These are phyloP conservation scores for Fusarium oligoseptatum DNA, from an alignment of 2,329 filamentous ascomycete genomes.

Conservation along the genomic window DNA sequence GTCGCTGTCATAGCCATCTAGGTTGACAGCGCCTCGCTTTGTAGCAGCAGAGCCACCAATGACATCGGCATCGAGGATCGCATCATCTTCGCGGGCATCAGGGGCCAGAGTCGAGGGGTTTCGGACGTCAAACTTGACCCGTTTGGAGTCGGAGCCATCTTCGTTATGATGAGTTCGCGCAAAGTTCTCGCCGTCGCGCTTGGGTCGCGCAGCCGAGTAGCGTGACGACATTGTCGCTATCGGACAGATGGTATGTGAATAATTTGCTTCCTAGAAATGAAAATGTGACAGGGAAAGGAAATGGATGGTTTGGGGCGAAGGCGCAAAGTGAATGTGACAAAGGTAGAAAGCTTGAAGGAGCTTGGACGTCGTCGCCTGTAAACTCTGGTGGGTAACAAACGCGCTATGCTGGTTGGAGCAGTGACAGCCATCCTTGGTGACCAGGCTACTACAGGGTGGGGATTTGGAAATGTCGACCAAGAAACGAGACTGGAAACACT, in stretches of 20 bases:
- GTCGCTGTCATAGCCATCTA: slow-evolving; percentile 97
- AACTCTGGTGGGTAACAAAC: background rate
- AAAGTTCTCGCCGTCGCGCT: slow-evolving; percentile 85
- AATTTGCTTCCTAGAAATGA: background rate
- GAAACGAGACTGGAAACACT: background rate
- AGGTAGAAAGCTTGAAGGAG: slow-evolving; percentile 26
- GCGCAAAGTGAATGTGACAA: slow-evolving; percentile 28
- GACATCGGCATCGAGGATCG: slow-evolving; percentile 89
- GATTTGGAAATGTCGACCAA: slow-evolving; percentile 2
- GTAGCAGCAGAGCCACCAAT: slow-evolving; percentile 84
- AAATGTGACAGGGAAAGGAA: background rate
- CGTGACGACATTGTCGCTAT: slow-evolving; percentile 64
- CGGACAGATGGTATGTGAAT: background rate
- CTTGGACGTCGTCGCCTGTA: slow-evolving; percentile 24
- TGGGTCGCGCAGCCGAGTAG: slow-evolving; percentile 79
- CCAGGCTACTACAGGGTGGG: background rate
- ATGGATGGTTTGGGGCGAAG: background rate
- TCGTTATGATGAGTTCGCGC: slow-evolving; percentile 79
- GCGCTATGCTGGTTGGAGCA: slow-evolving; percentile 26
- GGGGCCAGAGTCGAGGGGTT: slow-evolving; percentile 94
- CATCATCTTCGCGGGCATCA: slow-evolving; percentile 78
- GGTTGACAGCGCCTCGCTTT: slow-evolving; percentile 93
- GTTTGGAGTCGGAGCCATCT: slow-evolving; percentile 69
- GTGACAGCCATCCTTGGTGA: background rate
- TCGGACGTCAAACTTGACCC: slow-evolving; percentile 91